Evolutionary conservation across 2,329 filamentous ascomycete species (phyloP), one percentile per base, ranked within the genome.

Genomic region (Fusarium stilboides): DNA sequence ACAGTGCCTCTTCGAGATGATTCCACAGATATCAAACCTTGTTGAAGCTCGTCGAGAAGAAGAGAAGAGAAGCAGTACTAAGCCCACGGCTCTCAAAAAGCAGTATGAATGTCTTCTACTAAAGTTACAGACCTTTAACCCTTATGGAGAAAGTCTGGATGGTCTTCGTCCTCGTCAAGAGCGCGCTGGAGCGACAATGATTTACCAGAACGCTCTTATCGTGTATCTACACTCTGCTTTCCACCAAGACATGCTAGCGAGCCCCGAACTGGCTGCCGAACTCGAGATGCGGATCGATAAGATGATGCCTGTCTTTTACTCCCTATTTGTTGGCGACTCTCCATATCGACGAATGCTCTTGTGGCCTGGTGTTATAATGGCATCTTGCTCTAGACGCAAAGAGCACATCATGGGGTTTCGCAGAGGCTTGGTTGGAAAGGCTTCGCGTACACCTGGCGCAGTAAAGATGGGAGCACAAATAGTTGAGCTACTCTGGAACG

Each of bases 341-440:
- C 57, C 57, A 2, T 62, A 55, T 17, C 57, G 59, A 0, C 59
- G 57, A 9, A 62, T 46, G 57, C 36, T 62, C 2, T 46, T 62
- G 10, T 62, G 59, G 59, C 59, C 59, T 4, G 57, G 59, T 1
- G 49, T 52, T 2, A 55, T 62, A 0, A 62, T 62, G 46, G 59
- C 57, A 14, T 62, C 59, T 3, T 52, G 43, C 12, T 36, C 59
- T 4, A 42, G 42, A 8, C 46, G 36, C 12, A 26, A 33, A 0
- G 46, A 62, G 5, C 59, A 62, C 4, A 8, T 62, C 0, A 20
- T 5, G 1, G 28, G 20, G 3, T 62, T 62, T 7, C 42, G 42
- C 0, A 3, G 15, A n/a, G 59, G 59, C 2, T 26, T 62, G 1
- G 12, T 43, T 0, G 59, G 57, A 0, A 62, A 19, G 14, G 46